Conservation (phyloP, 257 asterid species). For the Parsonsia alboflavescens region DNA sequence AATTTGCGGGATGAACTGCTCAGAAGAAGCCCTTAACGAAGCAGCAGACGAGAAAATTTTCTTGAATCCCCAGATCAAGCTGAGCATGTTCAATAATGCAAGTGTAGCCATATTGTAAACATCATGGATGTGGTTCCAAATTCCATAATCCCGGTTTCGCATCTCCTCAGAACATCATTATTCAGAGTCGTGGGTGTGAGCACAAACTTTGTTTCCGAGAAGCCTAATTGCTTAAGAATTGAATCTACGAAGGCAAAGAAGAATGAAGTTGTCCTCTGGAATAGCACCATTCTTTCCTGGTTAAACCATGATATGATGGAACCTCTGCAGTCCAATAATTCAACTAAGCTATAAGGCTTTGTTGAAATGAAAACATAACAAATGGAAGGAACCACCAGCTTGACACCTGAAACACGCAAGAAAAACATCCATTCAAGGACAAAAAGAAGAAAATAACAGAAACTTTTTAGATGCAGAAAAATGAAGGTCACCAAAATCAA, state of each 20-base stretch:
- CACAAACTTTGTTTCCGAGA: constrained; percentile 40
- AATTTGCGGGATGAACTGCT: constrained; percentile 24
- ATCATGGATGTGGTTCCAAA: constrained; percentile 54
- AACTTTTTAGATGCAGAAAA: no score
- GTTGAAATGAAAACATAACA: constrained; percentile 38
- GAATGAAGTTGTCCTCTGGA: constrained; percentile 46
- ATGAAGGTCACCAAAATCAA: no score
- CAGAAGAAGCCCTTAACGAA: not conserved
- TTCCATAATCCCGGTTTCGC: constrained; percentile 44
- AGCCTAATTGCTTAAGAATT: constrained; percentile 33
- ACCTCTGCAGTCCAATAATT: constrained; percentile 38
- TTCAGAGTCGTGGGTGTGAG: constrained; percentile 58
- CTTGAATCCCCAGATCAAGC: constrained; percentile 40
- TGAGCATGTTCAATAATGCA: constrained; percentile 48
- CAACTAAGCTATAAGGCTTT: constrained; percentile 29
- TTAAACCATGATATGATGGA: constrained; percentile 64
- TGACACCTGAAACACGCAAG: constrained; percentile 30
- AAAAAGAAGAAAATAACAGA: not conserved
- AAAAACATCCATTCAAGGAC: not conserved
- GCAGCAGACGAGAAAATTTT: constrained; percentile 12
- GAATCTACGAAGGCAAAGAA: constrained; percentile 52
- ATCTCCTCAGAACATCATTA: constrained; percentile 41
- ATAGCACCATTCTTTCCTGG: constrained; percentile 48
- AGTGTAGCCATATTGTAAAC: constrained; percentile 44
- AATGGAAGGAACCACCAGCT: constrained; percentile 55